A percentile compares a stretch with the other conserved stretches of the same genome.
Evolutionary conservation across 768 basidiomycete genomes (phyloP).

Genomic region (Phylloporus sp.): DNA sequence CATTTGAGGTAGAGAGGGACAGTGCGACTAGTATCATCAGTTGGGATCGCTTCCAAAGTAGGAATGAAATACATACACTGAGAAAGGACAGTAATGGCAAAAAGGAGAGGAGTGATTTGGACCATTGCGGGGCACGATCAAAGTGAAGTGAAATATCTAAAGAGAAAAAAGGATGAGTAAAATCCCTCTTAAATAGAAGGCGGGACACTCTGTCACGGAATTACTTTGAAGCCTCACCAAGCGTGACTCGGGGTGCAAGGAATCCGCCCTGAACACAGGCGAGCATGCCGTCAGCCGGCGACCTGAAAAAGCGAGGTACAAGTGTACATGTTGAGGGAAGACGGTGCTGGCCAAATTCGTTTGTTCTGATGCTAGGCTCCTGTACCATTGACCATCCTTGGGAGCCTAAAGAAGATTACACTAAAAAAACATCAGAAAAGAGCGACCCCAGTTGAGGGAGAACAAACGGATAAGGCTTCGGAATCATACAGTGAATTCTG

Average conservation of each 20-base stretch:
- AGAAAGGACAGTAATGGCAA: conserved; percentile 5
- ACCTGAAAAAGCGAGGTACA: neutral
- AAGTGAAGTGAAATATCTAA: neutral
- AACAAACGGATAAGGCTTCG: neutral
- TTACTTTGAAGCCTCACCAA: neutral
- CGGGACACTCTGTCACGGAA: neutral
- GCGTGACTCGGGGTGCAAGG: neutral
- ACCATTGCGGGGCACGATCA: conserved; percentile 15
- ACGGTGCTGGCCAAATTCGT: neutral
- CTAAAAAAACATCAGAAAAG: no score
- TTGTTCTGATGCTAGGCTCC: neutral
- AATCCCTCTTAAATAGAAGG: conserved; percentile 1
- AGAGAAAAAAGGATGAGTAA: no score
- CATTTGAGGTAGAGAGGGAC: neutral
- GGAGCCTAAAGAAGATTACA: neutral
- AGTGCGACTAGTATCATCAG: neutral
- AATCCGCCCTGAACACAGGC: neutral
- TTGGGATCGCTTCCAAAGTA: neutral
- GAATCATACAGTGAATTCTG: neutral
- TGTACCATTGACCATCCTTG: neutral
- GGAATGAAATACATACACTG: conserved; percentile 6
- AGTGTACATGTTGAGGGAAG: no score
- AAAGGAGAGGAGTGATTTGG: conserved; percentile 18
- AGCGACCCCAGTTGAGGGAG: neutral
- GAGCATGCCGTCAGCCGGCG: neutral